These are phyloP conservation scores for Colletotrichum lentis DNA, from an alignment of 2,329 filamentous ascomycete species.

Conservation along the genomic window DNA sequence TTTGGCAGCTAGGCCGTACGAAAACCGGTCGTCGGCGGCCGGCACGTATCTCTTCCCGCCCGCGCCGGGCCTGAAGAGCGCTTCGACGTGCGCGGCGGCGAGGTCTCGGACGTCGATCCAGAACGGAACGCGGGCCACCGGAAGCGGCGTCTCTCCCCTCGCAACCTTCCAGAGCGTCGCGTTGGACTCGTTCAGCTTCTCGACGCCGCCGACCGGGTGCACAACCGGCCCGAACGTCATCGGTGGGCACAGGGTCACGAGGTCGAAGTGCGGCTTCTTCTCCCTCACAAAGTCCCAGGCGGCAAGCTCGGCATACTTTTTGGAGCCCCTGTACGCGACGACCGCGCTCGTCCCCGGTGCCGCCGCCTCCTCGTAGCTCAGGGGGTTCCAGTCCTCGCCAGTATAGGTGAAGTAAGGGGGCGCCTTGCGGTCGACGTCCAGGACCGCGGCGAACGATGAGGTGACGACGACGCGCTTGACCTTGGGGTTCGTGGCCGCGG, in stretches of 20 bases:
- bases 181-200: conserved; percentile 54
- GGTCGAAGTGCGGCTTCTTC: conserved; percentile 50
- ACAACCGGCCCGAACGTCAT: conserved; percentile 55
- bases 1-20: conserved; percentile 54
- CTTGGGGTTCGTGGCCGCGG: conserved; percentile 40
- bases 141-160: conserved; percentile 48
- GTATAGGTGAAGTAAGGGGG: conserved; percentile 62
- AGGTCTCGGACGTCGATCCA: conserved; percentile 60
- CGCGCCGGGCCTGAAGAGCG: conserved; percentile 48
- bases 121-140: conserved; percentile 50
- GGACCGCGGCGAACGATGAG: conserved; percentile 73
- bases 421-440: conserved; percentile 58
- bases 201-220: conserved; percentile 48
- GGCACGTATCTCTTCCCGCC: conserved; percentile 53
- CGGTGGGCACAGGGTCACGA: conserved; percentile 56
- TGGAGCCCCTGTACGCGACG: conserved; percentile 47
- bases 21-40: conserved; percentile 54
- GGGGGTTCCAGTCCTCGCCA: conserved; percentile 65
- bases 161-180: conserved; percentile 52
- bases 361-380: conserved; percentile 60
- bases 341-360: conserved; percentile 52
- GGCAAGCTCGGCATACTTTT: conserved; percentile 48
- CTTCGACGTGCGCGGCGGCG: conserved; percentile 54
- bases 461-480: conserved; percentile 61
- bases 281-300: conserved; percentile 49